Conservation (phyloP, 2,329 filamentous ascomycete genomes). For the Colletotrichum ledebouriae region DNA sequence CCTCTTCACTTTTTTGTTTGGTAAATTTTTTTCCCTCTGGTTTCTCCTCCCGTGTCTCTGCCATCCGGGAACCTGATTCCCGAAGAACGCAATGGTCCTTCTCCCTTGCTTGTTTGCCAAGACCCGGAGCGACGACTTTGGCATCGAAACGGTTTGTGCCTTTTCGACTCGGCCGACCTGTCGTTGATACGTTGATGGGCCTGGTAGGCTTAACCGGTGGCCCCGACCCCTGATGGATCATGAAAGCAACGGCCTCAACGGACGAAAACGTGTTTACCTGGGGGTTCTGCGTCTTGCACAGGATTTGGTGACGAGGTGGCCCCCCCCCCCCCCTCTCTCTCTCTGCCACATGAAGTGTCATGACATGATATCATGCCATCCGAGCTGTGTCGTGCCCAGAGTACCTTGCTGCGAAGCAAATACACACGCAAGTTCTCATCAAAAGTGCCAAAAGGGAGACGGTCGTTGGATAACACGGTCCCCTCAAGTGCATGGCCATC, state of each 20-base stretch:
- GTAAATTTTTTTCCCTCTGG: too few relatives aligned
- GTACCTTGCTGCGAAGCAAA: too few relatives aligned
- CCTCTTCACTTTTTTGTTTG: background rate
- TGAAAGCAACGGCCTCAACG: constrained; percentile 4
- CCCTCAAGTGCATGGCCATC: constrained; percentile 12
- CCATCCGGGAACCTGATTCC: too few relatives aligned
- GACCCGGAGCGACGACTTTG: too few relatives aligned
- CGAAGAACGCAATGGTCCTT: too few relatives aligned
- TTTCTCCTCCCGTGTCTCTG: too few relatives aligned
- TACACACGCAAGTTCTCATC: too few relatives aligned
- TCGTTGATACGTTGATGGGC: background rate
- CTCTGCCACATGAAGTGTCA: too few relatives aligned
- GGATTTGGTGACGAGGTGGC: background rate
- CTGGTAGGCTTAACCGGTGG: constrained; percentile 10
- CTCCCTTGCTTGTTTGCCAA: too few relatives aligned
- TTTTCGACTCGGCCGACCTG: background rate
- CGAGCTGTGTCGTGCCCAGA: too few relatives aligned
- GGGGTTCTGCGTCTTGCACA: background rate
- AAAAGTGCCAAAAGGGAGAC: background rate
- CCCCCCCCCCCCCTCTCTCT: background rate
- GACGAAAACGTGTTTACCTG: constrained; percentile 23
- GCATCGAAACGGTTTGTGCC: background rate
- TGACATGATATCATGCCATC: too few relatives aligned
- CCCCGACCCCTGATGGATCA: background rate
- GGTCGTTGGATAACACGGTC: constrained; percentile 22